Percentiles rank a stretch among this genome's conserved stretches.
phyloP scores from a whole-genome alignment of 441 rosid species.

The Bocquillonia castaneifolia region DNA sequence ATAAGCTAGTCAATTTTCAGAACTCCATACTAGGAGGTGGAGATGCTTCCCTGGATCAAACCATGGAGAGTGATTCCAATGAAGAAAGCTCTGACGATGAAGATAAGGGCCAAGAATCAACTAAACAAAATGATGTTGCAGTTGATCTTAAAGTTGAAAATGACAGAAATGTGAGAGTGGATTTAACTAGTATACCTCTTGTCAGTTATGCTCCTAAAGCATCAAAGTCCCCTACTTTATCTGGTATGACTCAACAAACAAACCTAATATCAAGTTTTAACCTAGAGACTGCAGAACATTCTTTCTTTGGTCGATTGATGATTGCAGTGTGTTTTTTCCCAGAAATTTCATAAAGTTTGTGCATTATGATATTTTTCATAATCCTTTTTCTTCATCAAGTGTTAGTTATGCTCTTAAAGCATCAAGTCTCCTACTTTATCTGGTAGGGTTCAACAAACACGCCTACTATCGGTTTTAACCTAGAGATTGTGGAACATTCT shows the following conservation, averaged over 20 bases:
- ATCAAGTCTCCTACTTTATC: conserved; percentile 39
- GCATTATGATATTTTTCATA: background rate
- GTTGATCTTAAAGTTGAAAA: conserved; percentile 50
- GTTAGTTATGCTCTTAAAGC: conserved; percentile 62
- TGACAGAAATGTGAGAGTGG: conserved; percentile 45
- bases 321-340: background rate
- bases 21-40: conserved; percentile 48
- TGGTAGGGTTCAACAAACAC: conserved; percentile 37
- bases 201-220: conserved; percentile 62
- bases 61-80: conserved; percentile 32
- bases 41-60: conserved; percentile 26
- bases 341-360: background rate
- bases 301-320: conserved; percentile 13
- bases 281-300: conserved; percentile 2
- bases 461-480: background rate
- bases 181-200: conserved; percentile 43
- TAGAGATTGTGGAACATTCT: conserved; percentile 5
- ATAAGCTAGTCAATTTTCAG: conserved; percentile 69
- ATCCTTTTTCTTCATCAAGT: too few relatives aligned
- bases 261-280: background rate
- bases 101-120: conserved; percentile 21
- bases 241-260: conserved; percentile 37
- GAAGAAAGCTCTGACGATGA: conserved; percentile 36
- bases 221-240: conserved; percentile 38
- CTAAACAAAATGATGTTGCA: conserved; percentile 29